These are phyloP conservation scores for Esteya vermicola DNA, from an alignment of 2,329 filamentous ascomycete species.

Conservation along the genomic window DNA sequence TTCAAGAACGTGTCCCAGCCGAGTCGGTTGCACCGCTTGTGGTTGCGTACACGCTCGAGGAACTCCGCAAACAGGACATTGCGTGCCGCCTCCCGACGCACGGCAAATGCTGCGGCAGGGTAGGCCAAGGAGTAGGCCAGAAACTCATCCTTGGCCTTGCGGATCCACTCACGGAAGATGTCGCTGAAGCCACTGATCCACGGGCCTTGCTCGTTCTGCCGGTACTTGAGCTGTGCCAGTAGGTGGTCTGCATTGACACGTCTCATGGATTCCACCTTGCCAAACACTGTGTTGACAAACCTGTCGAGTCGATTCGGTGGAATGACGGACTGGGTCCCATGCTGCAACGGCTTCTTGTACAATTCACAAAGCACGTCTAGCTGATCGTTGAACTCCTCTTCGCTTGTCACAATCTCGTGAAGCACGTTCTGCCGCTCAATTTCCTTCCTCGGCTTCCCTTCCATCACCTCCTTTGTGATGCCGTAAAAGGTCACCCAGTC, in stretches of 20 bases:
- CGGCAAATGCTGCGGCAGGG: conserved; percentile 66
- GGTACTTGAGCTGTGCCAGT: conserved; percentile 85
- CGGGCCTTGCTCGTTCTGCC: conserved; percentile 90
- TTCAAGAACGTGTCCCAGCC: conserved; percentile 94
- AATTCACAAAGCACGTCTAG: conserved; percentile 73
- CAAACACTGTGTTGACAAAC: conserved; percentile 78
- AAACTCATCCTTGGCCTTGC: conserved; percentile 79
- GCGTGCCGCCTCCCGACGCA: conserved; percentile 69
- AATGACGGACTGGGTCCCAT: conserved; percentile 67
- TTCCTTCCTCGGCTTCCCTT: conserved; percentile 66
- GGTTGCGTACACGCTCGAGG: conserved; percentile 61
- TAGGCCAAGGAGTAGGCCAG: conserved; percentile 85
- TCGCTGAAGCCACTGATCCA: conserved; percentile 93
- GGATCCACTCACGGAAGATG: conserved; percentile 95
- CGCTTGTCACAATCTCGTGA: conserved; percentile 87
- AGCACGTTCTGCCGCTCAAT: conserved; percentile 85
- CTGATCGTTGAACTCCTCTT: conserved; percentile 82
- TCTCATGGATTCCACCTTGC: conserved; percentile 77
- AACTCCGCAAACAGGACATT: conserved; percentile 83
- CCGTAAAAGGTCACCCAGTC: conserved; percentile 89
- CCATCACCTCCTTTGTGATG: conserved; percentile 62
- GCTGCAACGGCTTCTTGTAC: conserved; percentile 68
- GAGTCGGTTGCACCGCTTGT: conserved; percentile 68
- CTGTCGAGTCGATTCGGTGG: conserved; percentile 60
- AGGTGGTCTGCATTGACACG: conserved; percentile 87